phyloP scores from a whole-genome alignment of 2,329 filamentous ascomycete species.

The Paecilomyces sp. region DNA sequence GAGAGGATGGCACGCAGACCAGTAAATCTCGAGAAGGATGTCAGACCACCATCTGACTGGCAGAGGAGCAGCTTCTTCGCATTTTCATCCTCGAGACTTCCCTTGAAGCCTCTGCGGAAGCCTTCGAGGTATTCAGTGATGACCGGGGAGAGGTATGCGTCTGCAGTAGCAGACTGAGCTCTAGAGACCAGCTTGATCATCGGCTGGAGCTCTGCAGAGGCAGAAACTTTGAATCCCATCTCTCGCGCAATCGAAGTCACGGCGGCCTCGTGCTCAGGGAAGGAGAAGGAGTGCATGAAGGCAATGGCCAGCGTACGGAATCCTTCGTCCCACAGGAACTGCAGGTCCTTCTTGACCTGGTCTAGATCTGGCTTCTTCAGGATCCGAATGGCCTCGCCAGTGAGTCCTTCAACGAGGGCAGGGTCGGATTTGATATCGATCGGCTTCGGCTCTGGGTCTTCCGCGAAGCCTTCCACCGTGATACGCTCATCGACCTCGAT shows the following conservation, averaged over 20 bases:
- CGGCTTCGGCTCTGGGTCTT: slow-evolving; percentile 14
- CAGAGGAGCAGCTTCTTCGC: slow-evolving; percentile 70
- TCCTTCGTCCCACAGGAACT: slow-evolving; percentile 39
- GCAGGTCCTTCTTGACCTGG: slow-evolving; percentile 48
- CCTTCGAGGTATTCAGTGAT: slow-evolving; percentile 59
- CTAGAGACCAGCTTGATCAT: slow-evolving; percentile 72
- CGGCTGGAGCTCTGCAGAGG: slow-evolving; percentile 68
- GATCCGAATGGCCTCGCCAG: slow-evolving; percentile 58
- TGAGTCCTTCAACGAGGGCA: slow-evolving; percentile 42
- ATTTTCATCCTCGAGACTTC: slow-evolving; percentile 65
- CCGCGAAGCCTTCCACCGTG: slow-evolving; percentile 26
- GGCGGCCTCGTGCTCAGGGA: slow-evolving; percentile 69
- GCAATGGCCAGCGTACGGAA: slow-evolving; percentile 29
- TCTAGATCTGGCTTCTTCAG: slow-evolving; percentile 52
- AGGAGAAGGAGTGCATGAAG: slow-evolving; percentile 80
- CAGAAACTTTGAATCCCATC: slow-evolving; percentile 68
- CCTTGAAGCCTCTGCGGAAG: slow-evolving; percentile 57
- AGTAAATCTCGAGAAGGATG: slow-evolving; percentile 54
- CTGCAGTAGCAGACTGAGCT: slow-evolving; percentile 65
- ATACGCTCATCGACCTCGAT: slow-evolving; percentile 39
- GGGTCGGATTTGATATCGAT: slow-evolving; percentile 11
- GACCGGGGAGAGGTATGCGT: slow-evolving; percentile 67
- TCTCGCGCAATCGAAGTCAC: slow-evolving; percentile 68
- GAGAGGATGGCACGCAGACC: slow-evolving; percentile 78
- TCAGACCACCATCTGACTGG: slow-evolving; percentile 68